Evolutionary conservation across 495 filamentous ascomycete species (phyloP).

Genomic region (Podospora comata): DNA sequence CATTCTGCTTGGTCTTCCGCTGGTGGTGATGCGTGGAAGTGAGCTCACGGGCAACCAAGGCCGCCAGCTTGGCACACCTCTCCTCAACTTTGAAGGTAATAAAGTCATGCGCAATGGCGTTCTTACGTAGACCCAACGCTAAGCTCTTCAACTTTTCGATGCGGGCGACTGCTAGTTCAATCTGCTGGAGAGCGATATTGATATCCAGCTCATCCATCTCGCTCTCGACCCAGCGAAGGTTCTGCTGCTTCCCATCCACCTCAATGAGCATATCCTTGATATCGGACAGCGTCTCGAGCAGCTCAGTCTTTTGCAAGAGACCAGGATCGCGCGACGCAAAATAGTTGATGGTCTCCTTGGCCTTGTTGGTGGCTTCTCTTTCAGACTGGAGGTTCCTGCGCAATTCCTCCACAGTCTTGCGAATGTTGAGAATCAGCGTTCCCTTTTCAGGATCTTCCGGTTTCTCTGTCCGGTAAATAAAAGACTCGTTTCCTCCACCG

Average conservation of each 20-base stretch:
- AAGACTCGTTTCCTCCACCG: conserved; percentile 78
- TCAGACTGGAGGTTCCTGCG: conserved; percentile 78
- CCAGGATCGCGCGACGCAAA: conserved; percentile 69
- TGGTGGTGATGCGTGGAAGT: conserved; percentile 68
- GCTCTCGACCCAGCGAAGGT: conserved; percentile 88
- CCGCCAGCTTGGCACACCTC: conserved; percentile 74
- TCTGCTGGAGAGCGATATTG: conserved; percentile 85
- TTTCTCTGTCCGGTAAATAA: conserved; percentile 85
- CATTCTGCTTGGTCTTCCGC: conserved; percentile 65
- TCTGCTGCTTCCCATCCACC: conserved; percentile 93
- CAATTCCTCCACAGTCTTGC: conserved; percentile 87
- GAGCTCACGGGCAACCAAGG: conserved; percentile 68
- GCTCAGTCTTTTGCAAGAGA: conserved; percentile 66
- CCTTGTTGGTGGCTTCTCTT: conserved; percentile 72
- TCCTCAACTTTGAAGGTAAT: conserved; percentile 87
- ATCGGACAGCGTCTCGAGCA: conserved; percentile 65
- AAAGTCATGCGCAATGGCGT: conserved; percentile 79
- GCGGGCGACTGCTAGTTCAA: conserved; percentile 75
- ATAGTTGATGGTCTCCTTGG: conserved; percentile 77
- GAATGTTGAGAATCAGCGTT: conserved; percentile 77
- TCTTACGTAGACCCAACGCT: conserved; percentile 75
- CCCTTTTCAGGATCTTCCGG: conserved; percentile 69
- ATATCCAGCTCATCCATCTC: conserved; percentile 97
- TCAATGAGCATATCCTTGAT: conserved; percentile 83
- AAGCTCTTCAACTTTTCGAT: conserved; percentile 81